These are phyloP conservation scores for Termitomyces sp. DNA, from an alignment of 768 basidiomycete genomes.

Conservation along the genomic window DNA sequence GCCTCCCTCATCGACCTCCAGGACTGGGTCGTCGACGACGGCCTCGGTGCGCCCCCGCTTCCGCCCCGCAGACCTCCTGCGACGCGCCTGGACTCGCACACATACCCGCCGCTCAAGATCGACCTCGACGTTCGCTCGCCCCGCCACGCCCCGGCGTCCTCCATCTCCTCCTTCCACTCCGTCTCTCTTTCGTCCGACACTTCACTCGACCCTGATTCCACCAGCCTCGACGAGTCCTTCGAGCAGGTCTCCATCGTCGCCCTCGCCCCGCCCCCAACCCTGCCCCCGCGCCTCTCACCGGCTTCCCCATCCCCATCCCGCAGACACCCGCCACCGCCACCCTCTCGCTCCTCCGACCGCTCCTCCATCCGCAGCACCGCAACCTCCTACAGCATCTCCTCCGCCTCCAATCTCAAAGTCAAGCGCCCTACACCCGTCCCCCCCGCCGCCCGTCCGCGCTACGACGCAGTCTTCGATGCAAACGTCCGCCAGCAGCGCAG, in stretches of 20 bases:
- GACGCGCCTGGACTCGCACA: slow-evolving; percentile 40
- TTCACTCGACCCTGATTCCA: slow-evolving; percentile 31
- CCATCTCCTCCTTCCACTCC: slow-evolving; percentile 80
- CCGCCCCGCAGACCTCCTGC: slow-evolving; percentile 62
- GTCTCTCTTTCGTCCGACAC: slow-evolving; percentile 73
- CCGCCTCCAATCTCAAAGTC: slow-evolving; percentile 25
- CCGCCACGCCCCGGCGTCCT: slow-evolving; percentile 59
- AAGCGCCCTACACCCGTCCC: slow-evolving; percentile 67
- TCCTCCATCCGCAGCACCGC: slow-evolving; percentile 54
- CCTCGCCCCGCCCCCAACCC: slow-evolving; percentile 40
- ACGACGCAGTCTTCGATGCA: slow-evolving; percentile 61
- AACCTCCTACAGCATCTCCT: slow-evolving; percentile 21
- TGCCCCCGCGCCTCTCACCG: slow-evolving; percentile 43
- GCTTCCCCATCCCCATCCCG: slow-evolving; percentile 25
- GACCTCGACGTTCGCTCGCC: slow-evolving; percentile 29
- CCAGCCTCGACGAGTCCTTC: slow-evolving; percentile 67
- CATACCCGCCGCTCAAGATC: slow-evolving; percentile 46
- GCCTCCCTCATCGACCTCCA: slow-evolving; percentile 66
- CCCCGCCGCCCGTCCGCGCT: slow-evolving; percentile 54
- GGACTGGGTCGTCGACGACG: slow-evolving; percentile 71
- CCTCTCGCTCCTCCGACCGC: slow-evolving; percentile 54
- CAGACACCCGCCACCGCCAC: slow-evolving; percentile 33
- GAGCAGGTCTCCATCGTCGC: slow-evolving; percentile 61
- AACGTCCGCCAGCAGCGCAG: slow-evolving; percentile 49
- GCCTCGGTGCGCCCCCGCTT: slow-evolving; percentile 48